Evolutionary conservation across 2,329 filamentous ascomycete genomes (phyloP).

Genomic region (Aspergillus versicolor): DNA sequence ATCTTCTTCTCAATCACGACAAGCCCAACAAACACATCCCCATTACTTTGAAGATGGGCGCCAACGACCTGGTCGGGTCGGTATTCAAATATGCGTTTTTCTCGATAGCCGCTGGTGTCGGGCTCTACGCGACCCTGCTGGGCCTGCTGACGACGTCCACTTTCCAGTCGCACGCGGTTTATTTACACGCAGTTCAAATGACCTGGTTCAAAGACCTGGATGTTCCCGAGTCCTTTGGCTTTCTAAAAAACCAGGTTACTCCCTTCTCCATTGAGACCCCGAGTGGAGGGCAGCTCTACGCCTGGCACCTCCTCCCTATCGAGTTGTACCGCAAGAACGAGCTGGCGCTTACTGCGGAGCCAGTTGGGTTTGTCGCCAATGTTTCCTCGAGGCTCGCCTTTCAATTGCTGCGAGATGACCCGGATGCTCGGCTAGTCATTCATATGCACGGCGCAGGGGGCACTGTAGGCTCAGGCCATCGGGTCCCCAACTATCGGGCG

Average conservation of each 20-base stretch:
- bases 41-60: background rate
- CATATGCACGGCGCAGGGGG: slow-evolving; percentile 58
- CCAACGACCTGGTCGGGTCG: background rate
- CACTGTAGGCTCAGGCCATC: slow-evolving; percentile 56
- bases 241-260: slow-evolving; percentile 50
- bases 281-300: slow-evolving; percentile 44
- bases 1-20: too few species aligned
- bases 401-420: slow-evolving; percentile 47
- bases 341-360: slow-evolving; percentile 40
- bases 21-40: background rate
- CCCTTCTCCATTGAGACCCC: slow-evolving; percentile 48
- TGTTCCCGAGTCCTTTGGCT: slow-evolving; percentile 49
- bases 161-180: slow-evolving; percentile 58
- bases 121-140: slow-evolving; percentile 47
- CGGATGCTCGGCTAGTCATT: slow-evolving; percentile 46
- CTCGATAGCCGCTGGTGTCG: slow-evolving; percentile 18
- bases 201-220: slow-evolving; percentile 57
- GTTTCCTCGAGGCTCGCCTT: slow-evolving; percentile 42
- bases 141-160: slow-evolving; percentile 45
- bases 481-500: slow-evolving; percentile 57
- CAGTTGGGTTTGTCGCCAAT: slow-evolving; percentile 33
- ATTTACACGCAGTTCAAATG: slow-evolving; percentile 54
- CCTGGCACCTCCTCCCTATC: slow-evolving; percentile 53
- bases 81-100: slow-evolving; percentile 4
- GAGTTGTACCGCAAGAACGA: slow-evolving; percentile 48